Evolutionary conservation across 768 basidiomycete species (phyloP), one percentile per base, ranked within the genome.

Genomic region (Lanmaoa rubissima): DNA sequence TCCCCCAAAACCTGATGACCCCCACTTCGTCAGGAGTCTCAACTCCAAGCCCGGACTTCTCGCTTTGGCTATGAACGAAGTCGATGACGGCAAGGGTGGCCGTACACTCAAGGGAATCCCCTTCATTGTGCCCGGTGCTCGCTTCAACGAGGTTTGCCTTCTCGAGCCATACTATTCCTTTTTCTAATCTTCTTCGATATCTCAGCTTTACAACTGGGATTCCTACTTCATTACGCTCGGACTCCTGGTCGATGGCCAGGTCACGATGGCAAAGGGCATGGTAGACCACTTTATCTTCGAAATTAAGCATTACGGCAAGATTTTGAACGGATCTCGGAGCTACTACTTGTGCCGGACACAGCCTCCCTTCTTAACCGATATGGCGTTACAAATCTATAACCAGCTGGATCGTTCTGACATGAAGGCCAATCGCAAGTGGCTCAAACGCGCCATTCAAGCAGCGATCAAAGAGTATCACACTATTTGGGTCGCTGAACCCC

Each of bases 381-480:
- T 99, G 88, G 94, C 95, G 0, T 80, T 98, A 39, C 97, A 98
- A 71, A 96, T 98, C 69, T 98, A 90, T 78, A 95, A 95, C 68
- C 94, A 94, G 69, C 84, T 98, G 53, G 94, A 97, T 65, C 87
- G 91, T 45, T 86, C 85, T 1, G 88, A 94, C 59, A 73, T 86
- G 56, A 85, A 84, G 35, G 58, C 73, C 43, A 96, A 97, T 77
- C 88, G 89, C 19, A 76, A 78, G 44, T 99, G 95, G 94, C 82
- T 99, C 57, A 97, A 94, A 74, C 86, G 88, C 10, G 96, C 95
- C 3, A 97, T 99, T 55, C 92, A 91, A 70, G 95, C 95, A 11
- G 96, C 96, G 28, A 94, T 99, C 78, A 97, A 98, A 75, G 96
- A 99, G 70, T 99, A 99, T 71, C 96, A 99, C 75, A 92, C 90